Percentiles rank a stretch among this genome's conserved stretches.
phyloP scores from a whole-genome alignment of 2,329 filamentous ascomycete species.

The Thielaviopsis punctulata region DNA sequence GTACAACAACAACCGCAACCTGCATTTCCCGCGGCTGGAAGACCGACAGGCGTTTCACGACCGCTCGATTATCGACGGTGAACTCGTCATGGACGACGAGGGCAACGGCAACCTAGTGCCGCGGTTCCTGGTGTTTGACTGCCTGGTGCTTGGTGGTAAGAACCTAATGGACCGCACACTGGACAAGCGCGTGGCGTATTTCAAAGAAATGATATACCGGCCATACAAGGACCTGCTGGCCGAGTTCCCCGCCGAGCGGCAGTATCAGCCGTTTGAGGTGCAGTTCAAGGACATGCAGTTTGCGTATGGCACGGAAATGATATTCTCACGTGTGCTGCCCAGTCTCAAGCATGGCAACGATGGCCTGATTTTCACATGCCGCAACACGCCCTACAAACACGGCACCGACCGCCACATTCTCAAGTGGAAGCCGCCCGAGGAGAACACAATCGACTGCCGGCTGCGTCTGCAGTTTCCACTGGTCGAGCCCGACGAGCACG shows the following conservation, averaged over 20 bases:
- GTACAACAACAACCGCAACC: conserved; percentile 48
- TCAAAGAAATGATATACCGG: conserved; percentile 58
- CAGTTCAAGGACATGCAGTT: conserved; percentile 83
- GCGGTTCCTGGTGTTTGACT: conserved; percentile 87
- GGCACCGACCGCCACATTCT: conserved; percentile 88
- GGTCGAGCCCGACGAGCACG: conserved; percentile 48
- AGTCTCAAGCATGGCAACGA: conserved; percentile 84
- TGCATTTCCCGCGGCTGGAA: conserved; percentile 65
- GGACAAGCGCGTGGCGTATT: conserved; percentile 78
- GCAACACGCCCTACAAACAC: conserved; percentile 66
- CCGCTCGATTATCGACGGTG: conserved; percentile 76
- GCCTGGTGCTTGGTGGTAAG: conserved; percentile 62
- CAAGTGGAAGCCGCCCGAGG: conserved; percentile 92
- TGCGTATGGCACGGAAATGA: conserved; percentile 75
- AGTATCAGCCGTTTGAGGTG: conserved; percentile 60
- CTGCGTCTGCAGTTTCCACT: conserved; percentile 60
- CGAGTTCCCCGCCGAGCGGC: conserved; percentile 50
- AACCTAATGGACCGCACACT: conserved; percentile 62
- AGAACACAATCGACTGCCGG: conserved; percentile 90
- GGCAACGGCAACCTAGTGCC: conserved; percentile 50
- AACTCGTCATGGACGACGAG: conserved; percentile 74
- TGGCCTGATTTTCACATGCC: conserved; percentile 94
- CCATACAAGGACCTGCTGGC: conserved; percentile 49
- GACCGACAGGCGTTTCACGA: conserved; percentile 54
- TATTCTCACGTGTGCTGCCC: conserved; percentile 78